phyloP scores from a whole-genome alignment of 345 rosid genomes.

The Reutealis trisperma region DNA sequence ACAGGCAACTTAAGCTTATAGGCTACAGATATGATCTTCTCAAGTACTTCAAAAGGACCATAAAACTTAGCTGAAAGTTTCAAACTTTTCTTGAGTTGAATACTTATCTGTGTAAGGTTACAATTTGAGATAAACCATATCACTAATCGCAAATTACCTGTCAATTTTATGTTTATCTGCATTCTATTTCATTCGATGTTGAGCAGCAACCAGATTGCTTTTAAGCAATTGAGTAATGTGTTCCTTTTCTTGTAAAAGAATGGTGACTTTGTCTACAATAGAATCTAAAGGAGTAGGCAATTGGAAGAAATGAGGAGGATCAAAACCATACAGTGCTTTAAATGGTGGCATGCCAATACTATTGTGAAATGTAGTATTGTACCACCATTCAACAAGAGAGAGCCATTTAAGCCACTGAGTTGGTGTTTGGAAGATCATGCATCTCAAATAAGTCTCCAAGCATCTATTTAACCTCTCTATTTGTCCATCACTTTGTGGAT shows the following conservation, averaged over 20 bases:
- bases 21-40: too few relatives aligned
- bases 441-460: too few relatives aligned
- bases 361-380: neutral
- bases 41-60: neutral
- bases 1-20: too few relatives aligned
- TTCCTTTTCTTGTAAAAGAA: accelerated
- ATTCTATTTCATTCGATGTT: neutral
- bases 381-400: neutral
- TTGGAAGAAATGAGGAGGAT: too few relatives aligned
- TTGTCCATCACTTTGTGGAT: too few relatives aligned
- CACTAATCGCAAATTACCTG: neutral
- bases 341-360: neutral
- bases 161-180: neutral
- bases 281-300: too few relatives aligned
- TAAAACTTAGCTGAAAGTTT: neutral
- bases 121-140: neutral
- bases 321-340: neutral
- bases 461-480: too few relatives aligned
- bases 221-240: too few relatives aligned
- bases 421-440: accelerated
- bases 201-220: accelerated
- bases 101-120: neutral
- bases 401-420: neutral
- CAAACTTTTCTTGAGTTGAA: neutral
- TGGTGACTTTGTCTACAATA: neutral